Conservation (phyloP, 2,329 filamentous ascomycete genomes). For the Aspergillus tubingensis region DNA sequence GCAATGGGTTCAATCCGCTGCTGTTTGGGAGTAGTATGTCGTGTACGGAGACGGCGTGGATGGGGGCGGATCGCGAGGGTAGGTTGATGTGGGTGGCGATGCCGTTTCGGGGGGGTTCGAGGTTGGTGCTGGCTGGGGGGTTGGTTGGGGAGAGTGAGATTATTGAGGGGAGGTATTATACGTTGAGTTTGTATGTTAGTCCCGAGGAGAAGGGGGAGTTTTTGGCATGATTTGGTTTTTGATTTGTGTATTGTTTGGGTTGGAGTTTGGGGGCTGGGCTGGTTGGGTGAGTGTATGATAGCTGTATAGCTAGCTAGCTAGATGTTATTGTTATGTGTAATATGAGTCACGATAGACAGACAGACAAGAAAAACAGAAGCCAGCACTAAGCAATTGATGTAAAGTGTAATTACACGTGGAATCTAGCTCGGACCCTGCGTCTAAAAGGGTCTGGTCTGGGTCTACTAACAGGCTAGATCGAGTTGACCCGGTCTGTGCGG, state of each 20-base stretch:
- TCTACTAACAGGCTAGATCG: no score
- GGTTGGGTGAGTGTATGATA: not conserved
- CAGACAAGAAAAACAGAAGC: no score
- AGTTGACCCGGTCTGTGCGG: no score
- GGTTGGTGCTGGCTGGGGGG: conserved; percentile 19
- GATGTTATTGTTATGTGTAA: not conserved
- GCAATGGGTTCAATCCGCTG: conserved; percentile 34
- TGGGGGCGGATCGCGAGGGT: conserved; percentile 20
- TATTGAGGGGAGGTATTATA: conserved; percentile 25
- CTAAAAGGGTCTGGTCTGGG: no score
- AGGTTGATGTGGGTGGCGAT: conserved; percentile 21
- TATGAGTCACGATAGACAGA: not conserved
- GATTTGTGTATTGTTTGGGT: no score
- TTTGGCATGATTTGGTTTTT: no score
- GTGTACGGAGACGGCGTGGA: conserved; percentile 23
- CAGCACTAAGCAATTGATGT: no score
- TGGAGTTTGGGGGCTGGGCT: not conserved
- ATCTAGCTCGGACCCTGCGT: no score
- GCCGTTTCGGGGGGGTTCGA: conserved; percentile 23
- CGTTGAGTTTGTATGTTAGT: conserved; percentile 27
- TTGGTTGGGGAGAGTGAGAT: conserved; percentile 23
- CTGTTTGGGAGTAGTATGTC: conserved; percentile 28
- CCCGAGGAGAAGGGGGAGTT: conserved; percentile 21
- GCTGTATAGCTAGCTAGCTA: not conserved
- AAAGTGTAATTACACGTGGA: no score